Percentiles rank a stretch among this genome's conserved stretches.
Evolutionary conservation across 129 eudicot genomes (phyloP).

Genomic region (Flaveria sonorensis): DNA sequence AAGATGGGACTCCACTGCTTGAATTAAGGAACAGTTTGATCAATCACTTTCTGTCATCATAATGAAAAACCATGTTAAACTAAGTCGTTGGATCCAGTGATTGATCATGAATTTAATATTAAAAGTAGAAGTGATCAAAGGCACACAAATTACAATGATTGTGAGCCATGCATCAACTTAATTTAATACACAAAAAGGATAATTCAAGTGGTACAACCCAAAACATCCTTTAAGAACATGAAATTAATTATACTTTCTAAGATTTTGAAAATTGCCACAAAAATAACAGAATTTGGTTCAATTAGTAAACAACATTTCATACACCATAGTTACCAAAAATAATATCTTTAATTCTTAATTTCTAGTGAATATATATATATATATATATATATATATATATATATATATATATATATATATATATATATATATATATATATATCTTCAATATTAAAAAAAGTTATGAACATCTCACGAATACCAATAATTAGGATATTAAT

Average conservation of each 20-base stretch:
- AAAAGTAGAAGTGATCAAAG: constrained; percentile 37
- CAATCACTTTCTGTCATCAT: constrained; percentile 55
- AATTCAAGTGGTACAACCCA: constrained; percentile 14
- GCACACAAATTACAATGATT: constrained; percentile 34
- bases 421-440: no score
- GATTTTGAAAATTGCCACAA: neutral
- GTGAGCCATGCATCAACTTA: constrained; percentile 27
- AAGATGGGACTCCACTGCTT: constrained; percentile 37
- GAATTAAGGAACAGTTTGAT: constrained; percentile 30
- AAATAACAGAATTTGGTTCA: no score
- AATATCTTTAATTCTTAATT: neutral
- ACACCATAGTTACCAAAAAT: neutral
- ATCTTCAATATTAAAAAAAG: neutral
- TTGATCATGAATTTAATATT: constrained; percentile 23
- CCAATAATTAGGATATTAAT: neutral
- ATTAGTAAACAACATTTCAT: no score
- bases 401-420: no score
- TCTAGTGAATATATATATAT: no score
- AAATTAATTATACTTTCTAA: neutral
- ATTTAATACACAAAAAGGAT: constrained; percentile 16
- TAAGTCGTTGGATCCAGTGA: constrained; percentile 61
- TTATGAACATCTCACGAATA: neutral
- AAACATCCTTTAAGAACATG: neutral
- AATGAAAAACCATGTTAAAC: constrained; percentile 39
- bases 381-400: no score